Conservation (phyloP, 1,139 yeast species). For the Hemisphaericaspora subhashii region DNA sequence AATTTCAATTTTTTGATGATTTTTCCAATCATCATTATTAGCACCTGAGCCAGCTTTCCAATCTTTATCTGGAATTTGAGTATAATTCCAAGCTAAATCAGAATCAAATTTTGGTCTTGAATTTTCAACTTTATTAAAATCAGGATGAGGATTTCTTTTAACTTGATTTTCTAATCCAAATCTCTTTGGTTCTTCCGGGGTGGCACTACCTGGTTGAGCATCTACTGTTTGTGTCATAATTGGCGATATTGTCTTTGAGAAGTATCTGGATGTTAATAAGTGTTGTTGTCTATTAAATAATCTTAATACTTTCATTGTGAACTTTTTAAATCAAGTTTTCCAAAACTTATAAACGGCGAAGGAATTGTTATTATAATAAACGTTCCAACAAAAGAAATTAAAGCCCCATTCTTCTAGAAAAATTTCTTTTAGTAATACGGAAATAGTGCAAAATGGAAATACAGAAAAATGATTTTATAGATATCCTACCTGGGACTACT, state of each 20-base stretch:
- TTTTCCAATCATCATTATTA: conserved; percentile 40
- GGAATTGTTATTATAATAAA: not conserved
- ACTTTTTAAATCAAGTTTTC: too few relatives aligned
- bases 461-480: too few relatives aligned
- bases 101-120: conserved; percentile 25
- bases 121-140: conserved; percentile 26
- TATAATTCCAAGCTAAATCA: conserved; percentile 18
- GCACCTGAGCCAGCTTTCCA: conserved; percentile 58
- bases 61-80: conserved; percentile 26
- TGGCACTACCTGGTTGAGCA: too few relatives aligned
- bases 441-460: not conserved
- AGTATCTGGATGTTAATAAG: not conserved
- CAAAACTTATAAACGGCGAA: too few relatives aligned
- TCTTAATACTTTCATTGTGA: too few relatives aligned
- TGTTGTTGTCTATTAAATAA: not conserved
- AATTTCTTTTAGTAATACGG: not conserved
- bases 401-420: too few relatives aligned
- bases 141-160: conserved; percentile 24
- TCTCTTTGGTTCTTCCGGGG: conserved; percentile 12
- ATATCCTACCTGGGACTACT: too few relatives aligned
- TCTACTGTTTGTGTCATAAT: not conserved
- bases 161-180: conserved; percentile 17
- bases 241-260: conserved; percentile 1
- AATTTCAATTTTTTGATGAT: conserved; percentile 43
- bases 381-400: not conserved